These are phyloP conservation scores for Irineochytrium annulatum DNA, from an alignment of 192 early-diverging fungal genomes.

Conservation along the genomic window DNA sequence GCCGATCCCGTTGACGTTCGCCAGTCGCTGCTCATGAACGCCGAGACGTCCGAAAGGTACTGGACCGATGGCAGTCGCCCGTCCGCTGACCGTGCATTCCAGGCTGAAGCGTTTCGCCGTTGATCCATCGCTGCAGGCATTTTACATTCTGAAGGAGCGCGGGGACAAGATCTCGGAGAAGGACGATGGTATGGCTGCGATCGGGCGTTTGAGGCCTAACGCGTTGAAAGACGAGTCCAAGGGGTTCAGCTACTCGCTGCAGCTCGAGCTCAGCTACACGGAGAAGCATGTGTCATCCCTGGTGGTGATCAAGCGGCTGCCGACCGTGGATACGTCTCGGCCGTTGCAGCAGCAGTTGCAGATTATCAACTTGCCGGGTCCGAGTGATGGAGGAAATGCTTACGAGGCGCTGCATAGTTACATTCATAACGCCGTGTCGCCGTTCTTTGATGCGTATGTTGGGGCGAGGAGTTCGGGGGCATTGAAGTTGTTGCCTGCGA, in stretches of 20 bases:
- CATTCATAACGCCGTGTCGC: conserved; percentile 89
- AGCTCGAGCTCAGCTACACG: conserved; percentile 23
- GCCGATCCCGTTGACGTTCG: conserved; percentile 59
- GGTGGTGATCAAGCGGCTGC: conserved; percentile 36
- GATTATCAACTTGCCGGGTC: conserved; percentile 86
- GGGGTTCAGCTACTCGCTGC: conserved; percentile 7
- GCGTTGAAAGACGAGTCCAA: neutral
- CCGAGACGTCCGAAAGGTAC: conserved; percentile 70
- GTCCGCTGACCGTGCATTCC: conserved; percentile 3
- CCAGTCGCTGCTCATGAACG: conserved; percentile 53
- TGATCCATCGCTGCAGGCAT: conserved; percentile 64
- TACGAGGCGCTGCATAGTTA: conserved; percentile 90
- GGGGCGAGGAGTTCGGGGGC: conserved; percentile 57
- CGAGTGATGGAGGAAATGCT: conserved; percentile 47
- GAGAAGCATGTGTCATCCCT: conserved; percentile 18
- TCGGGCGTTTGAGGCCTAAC: too few species aligned
- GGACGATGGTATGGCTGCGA: conserved; percentile 6
- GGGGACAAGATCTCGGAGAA: conserved; percentile 40
- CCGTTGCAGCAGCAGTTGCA: conserved; percentile 79
- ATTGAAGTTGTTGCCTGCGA: neutral
- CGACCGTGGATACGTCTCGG: conserved; percentile 60
- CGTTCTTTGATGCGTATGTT: conserved; percentile 95
- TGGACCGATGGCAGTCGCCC: neutral
- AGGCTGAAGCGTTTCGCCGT: conserved; percentile 61
- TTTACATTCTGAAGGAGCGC: conserved; percentile 77